These are phyloP conservation scores for Capsicum pubescens DNA, from an alignment of 257 asterid species.

Conservation along the genomic window DNA sequence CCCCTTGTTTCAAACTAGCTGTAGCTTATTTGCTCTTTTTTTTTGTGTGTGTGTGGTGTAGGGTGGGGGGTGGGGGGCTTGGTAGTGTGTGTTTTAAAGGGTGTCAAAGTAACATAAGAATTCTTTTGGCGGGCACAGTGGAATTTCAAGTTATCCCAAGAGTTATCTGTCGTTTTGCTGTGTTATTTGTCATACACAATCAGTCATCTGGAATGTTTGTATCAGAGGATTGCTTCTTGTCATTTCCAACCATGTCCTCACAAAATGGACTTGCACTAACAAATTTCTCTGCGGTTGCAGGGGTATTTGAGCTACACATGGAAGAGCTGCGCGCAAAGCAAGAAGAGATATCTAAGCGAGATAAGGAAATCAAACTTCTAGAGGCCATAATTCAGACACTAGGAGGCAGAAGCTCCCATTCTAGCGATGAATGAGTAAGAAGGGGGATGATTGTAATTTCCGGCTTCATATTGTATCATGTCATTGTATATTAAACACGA, in stretches of 20 bases:
- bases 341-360: conserved; percentile 83
- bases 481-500: conserved; percentile 21
- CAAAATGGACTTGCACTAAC: conserved; percentile 8
- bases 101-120: too few relatives aligned
- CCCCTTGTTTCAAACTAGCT: too few relatives aligned
- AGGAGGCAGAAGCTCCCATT: conserved; percentile 68
- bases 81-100: too few relatives aligned
- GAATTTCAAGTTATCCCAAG: neutral
- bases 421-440: conserved; percentile 36
- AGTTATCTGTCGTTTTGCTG: neutral
- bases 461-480: neutral
- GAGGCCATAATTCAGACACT: conserved; percentile 97
- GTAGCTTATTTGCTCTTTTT: too few relatives aligned
- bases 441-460: conserved; percentile 3
- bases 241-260: conserved; percentile 14
- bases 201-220: neutral
- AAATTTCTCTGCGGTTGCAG: conserved; percentile 50
- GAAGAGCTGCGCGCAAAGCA: conserved; percentile 93
- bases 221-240: neutral
- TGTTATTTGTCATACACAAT: neutral
- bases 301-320: conserved; percentile 89
- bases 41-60: too few relatives aligned
- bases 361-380: conserved; percentile 84
- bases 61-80: too few relatives aligned
- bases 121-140: neutral